Evolutionary conservation across 176 grass and related monocot species (phyloP).

Genomic region (Musa beccarii): DNA sequence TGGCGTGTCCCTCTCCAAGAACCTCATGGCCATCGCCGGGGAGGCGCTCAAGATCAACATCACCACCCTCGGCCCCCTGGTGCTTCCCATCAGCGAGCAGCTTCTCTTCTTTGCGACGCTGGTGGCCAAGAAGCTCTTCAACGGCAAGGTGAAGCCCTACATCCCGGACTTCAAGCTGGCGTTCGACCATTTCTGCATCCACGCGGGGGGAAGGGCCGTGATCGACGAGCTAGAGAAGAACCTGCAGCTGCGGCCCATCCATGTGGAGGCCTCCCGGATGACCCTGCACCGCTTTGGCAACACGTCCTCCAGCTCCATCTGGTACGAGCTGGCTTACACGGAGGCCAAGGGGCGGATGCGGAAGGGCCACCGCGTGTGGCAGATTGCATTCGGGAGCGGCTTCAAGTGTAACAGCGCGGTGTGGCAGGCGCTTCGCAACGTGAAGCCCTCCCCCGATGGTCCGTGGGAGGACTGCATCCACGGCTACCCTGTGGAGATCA

Average conservation of each 20-base stretch:
- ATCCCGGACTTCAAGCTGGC: constrained; percentile 91
- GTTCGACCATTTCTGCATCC: constrained; percentile 95
- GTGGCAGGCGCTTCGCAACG: constrained; percentile 65
- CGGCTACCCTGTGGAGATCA: constrained; percentile 66
- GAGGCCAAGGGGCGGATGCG: constrained; percentile 82
- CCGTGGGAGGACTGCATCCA: constrained; percentile 78
- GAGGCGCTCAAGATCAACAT: constrained; percentile 86
- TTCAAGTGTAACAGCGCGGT: constrained; percentile 97
- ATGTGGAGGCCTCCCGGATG: constrained; percentile 90
- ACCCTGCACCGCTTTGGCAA: constrained; percentile 80
- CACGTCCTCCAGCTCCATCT: constrained; percentile 90
- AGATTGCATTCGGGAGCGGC: constrained; percentile 85
- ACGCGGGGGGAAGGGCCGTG: constrained; percentile 72
- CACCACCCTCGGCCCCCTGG: constrained; percentile 79
- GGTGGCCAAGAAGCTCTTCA: constrained; percentile 65
- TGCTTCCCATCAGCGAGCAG: constrained; percentile 86
- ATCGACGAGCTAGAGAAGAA: constrained; percentile 96
- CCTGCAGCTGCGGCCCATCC: constrained; percentile 55
- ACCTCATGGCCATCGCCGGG: constrained; percentile 80
- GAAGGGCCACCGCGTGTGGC: constrained; percentile 71
- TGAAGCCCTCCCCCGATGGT: constrained; percentile 47
- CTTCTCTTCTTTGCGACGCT: constrained; percentile 76
- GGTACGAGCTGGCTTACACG: constrained; percentile 87
- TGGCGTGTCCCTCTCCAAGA: constrained; percentile 69
- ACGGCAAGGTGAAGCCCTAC: constrained; percentile 70